Base-by-base conservation (phyloP, 495 filamentous ascomycete species). In the Penicillium maclennaniae region DNA sequence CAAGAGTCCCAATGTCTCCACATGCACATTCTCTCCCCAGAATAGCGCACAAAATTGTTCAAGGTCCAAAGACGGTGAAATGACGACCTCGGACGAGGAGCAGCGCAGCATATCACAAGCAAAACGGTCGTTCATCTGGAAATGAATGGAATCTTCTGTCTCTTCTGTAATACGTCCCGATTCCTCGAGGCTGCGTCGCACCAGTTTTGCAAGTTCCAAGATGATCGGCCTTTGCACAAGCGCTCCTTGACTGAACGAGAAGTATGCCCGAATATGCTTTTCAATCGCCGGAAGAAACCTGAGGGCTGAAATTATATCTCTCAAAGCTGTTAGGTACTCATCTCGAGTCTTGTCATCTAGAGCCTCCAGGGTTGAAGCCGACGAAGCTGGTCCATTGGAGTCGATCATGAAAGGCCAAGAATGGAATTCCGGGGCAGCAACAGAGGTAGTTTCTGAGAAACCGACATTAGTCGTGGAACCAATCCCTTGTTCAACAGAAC, bases 381-480 rank as follows among this genome's bases (percentile, higher is more conserved):
- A 38, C 31, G 36, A 45, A 49, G 42, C 25, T 34, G 17, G 38
- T 47, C 42, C 9, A 43, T 43, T 36, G 37, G 49, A 27, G 50
- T 46, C 38, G 54, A 49, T 2, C 49, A 58, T 55, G 40, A 62
- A 62, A 34, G 55, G 59, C 59, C 59, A 62, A 46, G 48, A 39
- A 16, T 58, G 51, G 16, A 62, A 62, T 40, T 43, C 53, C 10
- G 51, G 55, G 1, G 55, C 56, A 45, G 47, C 52, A 42, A 19
- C 34, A 39, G 51, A 42, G 40, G 47, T 38, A 51, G 36, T 19
- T 43, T 27, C 45, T 53, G 48, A 21, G 27, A 42, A 5, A 49
- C 14, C 23, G 23, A 23, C 23, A 23, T 5, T 23, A 5, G 2
- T 23, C 2, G 2, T 23, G 23, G 23, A 23, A 23, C 2, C 23